phyloP scores from a whole-genome alignment of 768 basidiomycete genomes.

The Tubosaeta sp. region DNA sequence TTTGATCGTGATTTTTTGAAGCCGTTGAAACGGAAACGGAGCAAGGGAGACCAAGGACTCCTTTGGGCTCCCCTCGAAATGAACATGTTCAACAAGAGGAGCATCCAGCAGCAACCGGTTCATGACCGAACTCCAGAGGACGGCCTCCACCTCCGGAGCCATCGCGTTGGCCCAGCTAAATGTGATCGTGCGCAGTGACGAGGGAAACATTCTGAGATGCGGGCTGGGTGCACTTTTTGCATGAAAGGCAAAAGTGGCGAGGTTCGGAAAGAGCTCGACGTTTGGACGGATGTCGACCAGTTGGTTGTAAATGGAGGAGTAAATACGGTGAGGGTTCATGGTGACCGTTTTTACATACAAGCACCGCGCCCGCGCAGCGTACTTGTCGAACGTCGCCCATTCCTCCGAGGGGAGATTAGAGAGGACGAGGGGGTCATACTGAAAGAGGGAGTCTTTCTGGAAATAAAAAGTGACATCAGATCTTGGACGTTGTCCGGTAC shows the following conservation, averaged over 20 bases:
- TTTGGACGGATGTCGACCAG: slow-evolving; percentile 20
- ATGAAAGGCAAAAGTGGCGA: slow-evolving; percentile 13
- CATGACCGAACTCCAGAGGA: slow-evolving; percentile 22
- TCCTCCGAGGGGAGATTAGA: slow-evolving; percentile 8
- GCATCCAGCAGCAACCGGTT: slow-evolving; percentile 15
- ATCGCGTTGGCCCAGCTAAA: slow-evolving; percentile 19
- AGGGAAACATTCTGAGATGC: slow-evolving; percentile 19
- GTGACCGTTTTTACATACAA: slow-evolving; percentile 26
- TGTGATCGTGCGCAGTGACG: slow-evolving; percentile 19
- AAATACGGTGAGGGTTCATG: slow-evolving; percentile 21
- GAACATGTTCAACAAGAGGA: slow-evolving; percentile 18
- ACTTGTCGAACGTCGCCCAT: slow-evolving; percentile 22
- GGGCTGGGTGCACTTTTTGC: slow-evolving; percentile 9
- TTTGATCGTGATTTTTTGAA: slow-evolving; percentile 20
- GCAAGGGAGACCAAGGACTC: slow-evolving; percentile 10
- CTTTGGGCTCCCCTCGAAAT: slow-evolving; percentile 25
- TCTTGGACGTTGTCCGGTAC: neutral
- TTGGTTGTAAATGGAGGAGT: slow-evolving; percentile 26
- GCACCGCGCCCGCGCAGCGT: slow-evolving; percentile 18
- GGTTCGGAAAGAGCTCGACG: slow-evolving; percentile 23
- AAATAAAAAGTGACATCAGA: slow-evolving; percentile 6
- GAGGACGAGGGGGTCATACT: slow-evolving; percentile 3
- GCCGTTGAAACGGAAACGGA: slow-evolving; percentile 18
- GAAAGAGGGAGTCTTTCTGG: slow-evolving; percentile 19
- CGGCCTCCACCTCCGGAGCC: slow-evolving; percentile 10